A percentile compares a stretch with the other conserved stretches of the same genome.
Conservation (phyloP, 108 stramenopile species). For the Ochromonas danica region DNA sequence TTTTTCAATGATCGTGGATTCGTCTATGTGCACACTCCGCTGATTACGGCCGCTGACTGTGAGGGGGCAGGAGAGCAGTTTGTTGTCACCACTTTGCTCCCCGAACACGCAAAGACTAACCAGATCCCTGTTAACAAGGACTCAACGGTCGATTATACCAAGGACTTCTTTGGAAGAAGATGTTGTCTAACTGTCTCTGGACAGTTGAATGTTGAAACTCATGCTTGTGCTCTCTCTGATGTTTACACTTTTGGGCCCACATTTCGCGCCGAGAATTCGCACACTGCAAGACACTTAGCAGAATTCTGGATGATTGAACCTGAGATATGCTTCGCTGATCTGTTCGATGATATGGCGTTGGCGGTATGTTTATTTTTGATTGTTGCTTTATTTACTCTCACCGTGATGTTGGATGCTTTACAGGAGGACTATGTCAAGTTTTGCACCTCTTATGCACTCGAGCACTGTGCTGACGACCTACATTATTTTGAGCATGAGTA, state of each 20-base stretch:
- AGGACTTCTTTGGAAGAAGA: slow-evolving; percentile 72
- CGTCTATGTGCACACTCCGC: slow-evolving; percentile 75
- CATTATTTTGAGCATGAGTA: slow-evolving; percentile 72
- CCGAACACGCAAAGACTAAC: slow-evolving; percentile 36
- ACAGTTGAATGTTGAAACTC: slow-evolving; percentile 87
- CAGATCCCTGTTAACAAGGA: background rate
- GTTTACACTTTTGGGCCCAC: slow-evolving; percentile 92
- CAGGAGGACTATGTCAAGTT: slow-evolving; percentile 92
- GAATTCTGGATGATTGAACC: slow-evolving; percentile 95
- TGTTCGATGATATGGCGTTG: slow-evolving; percentile 75
- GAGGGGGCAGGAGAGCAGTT: slow-evolving; percentile 96
- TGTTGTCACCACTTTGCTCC: slow-evolving; percentile 65
- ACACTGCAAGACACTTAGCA: slow-evolving; percentile 86
- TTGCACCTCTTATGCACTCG: slow-evolving; percentile 76
- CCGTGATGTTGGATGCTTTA: too few species aligned
- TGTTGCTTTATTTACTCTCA: background rate
- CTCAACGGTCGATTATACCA: background rate
- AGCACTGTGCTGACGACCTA: slow-evolving; percentile 76
- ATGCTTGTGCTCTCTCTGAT: slow-evolving; percentile 78
- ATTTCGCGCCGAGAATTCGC: slow-evolving; percentile 89
- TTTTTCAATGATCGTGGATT: slow-evolving; percentile 77
- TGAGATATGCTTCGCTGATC: slow-evolving; percentile 75
- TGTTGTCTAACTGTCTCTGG: slow-evolving; percentile 81
- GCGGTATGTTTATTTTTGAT: background rate
- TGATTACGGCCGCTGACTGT: slow-evolving; percentile 77